Evolutionary conservation across 495 filamentous ascomycete species (phyloP), one percentile per base, ranked within the genome.

Genomic region (Xylaria venustula): DNA sequence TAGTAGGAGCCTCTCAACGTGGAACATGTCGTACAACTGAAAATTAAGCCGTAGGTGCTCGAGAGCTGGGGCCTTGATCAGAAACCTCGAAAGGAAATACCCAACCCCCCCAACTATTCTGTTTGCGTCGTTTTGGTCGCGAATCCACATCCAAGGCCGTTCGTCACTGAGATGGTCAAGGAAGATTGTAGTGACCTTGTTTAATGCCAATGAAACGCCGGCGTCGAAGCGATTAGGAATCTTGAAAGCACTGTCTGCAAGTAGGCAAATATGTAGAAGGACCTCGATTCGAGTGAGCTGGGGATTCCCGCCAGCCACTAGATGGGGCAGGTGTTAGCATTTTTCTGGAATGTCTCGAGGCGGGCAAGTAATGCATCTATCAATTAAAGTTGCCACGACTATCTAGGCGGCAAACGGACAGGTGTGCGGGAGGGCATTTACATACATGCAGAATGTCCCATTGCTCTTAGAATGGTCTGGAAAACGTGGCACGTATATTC

Each of bases 161-260:
- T 44, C 42, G 1, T 54, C 32, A 6, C 50, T 47, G 1, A 65
- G 68, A 12, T 70, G 32, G 15, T 71, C 69, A 11, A 83, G 67
- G 37, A 77, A 75, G 9, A 83, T 68, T 9, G 58, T 65, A 40
- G 67, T 65, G 53, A 82, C 66, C 36, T 66, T 64, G 2, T 36
- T 55, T 0, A 82, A 67, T 5, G 77, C 62, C 5, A 71, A 64
- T 17, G 48, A 17, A 19, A 77, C 42, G 4, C 51, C 32, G 4
- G 67, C 28, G 41, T 71, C 60, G 0, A 75, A 45, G 19, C 62
- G 68, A 19, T 58, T 53, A 11, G 75, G 75, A 47, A 82, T 64
- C 37, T 64, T 63, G 52, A 80, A 76, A 44, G 73, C 66, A 0
- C 32, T 7, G 25, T 78, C 67, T 19, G 54, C 63, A 30, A 75